A percentile compares a stretch with the other conserved stretches of the same genome.
These are phyloP conservation scores for Agaricus sinodeliciosus DNA, from an alignment of 768 basidiomycete species.

Conservation along the genomic window DNA sequence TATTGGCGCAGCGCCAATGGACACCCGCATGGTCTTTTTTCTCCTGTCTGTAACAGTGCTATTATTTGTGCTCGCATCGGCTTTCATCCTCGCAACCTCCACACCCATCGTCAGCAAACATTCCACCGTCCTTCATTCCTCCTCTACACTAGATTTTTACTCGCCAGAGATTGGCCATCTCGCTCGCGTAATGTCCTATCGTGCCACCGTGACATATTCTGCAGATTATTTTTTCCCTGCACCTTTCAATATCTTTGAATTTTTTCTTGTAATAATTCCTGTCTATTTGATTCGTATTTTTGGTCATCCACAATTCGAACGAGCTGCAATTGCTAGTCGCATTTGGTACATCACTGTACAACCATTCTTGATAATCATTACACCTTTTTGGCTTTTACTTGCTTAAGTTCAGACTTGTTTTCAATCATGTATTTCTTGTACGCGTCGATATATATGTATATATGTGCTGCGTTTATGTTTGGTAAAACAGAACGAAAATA, in stretches of 20 bases:
- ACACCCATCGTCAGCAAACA: conserved; percentile 16
- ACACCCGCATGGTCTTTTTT: conserved; percentile 39
- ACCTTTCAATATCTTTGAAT: conserved; percentile 40
- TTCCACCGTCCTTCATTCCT: not conserved
- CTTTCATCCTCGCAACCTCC: conserved; percentile 25
- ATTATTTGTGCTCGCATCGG: conserved; percentile 26
- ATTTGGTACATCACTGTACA: conserved; percentile 8
- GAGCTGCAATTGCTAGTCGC: not conserved
- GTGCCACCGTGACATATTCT: conserved; percentile 28
- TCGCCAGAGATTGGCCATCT: conserved; percentile 32
- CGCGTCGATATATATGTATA: not conserved
- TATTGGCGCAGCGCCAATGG: conserved; percentile 33
- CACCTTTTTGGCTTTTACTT: not conserved
- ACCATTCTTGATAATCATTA: conserved; percentile 1
- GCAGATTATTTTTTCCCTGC: conserved; percentile 38
- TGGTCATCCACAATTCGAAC: not conserved
- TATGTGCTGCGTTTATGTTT: not conserved
- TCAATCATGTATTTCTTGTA: not conserved
- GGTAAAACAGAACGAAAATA: not conserved
- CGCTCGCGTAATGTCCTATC: conserved; percentile 36
- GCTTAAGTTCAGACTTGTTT: not conserved
- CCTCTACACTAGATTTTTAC: conserved; percentile 42
- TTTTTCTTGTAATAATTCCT: conserved; percentile 5
- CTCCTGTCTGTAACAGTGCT: conserved; percentile 26
- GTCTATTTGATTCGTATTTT: not conserved